Percentiles rank a stretch among this genome's conserved stretches.
These are phyloP conservation scores for Sclerotinia sclerotiorum DNA, from an alignment of 2,329 filamentous ascomycete genomes.

Conservation along the genomic window DNA sequence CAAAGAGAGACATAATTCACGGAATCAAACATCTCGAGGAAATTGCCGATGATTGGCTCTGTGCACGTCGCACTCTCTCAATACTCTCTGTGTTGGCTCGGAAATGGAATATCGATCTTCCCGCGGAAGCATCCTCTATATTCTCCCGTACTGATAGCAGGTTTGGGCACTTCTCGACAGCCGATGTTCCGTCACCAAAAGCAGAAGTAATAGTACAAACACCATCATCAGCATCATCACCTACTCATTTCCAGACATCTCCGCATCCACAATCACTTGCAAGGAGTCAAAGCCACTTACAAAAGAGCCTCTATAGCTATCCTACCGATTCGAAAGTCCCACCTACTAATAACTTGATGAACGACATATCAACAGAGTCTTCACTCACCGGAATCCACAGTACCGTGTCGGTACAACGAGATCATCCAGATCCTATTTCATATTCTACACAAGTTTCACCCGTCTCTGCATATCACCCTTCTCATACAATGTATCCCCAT, in stretches of 20 bases:
- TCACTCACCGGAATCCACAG: background rate
- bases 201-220: constrained; percentile 36
- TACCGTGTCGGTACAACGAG: background rate
- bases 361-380: background rate
- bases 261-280: constrained; percentile 20
- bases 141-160: constrained; percentile 77
- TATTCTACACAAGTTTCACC: constrained; percentile 10
- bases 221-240: constrained; percentile 32
- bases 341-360: background rate
- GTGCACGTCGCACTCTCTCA: constrained; percentile 77
- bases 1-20: constrained; percentile 84
- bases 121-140: constrained; percentile 75
- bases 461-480: background rate
- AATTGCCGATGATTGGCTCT: constrained; percentile 92
- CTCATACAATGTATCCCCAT: constrained; percentile 2
- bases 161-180: constrained; percentile 66
- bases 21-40: constrained; percentile 91
- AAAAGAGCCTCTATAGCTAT: constrained; percentile 39
- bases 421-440: constrained; percentile 11
- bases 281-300: constrained; percentile 33
- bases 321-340: background rate
- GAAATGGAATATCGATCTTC: constrained; percentile 88
- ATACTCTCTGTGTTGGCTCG: constrained; percentile 81
- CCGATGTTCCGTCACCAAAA: constrained; percentile 41
- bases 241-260: constrained; percentile 25